These are phyloP conservation scores for Hondaea fermentalgiana DNA, from an alignment of 108 stramenopile species.

Conservation along the genomic window DNA sequence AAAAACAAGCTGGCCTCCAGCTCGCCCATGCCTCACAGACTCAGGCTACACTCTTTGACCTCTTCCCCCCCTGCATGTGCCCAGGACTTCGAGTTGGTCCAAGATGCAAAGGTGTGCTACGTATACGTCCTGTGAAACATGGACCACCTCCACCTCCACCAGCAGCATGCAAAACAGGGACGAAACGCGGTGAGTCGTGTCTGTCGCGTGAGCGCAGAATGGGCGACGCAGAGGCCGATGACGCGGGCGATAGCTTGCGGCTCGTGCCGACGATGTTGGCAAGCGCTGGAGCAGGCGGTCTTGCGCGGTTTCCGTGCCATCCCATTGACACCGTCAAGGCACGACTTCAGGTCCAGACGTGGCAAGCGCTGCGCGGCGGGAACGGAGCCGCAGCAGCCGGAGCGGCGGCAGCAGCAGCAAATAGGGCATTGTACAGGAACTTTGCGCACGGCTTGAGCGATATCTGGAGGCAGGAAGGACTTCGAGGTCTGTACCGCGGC, in stretches of 20 bases:
- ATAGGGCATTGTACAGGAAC: constrained; percentile 27
- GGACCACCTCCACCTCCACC: too few species aligned
- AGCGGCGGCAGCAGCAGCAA: too few species aligned
- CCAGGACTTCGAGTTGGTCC: too few species aligned
- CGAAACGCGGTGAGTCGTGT: too few species aligned
- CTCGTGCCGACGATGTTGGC: constrained; percentile 15
- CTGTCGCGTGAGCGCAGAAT: too few species aligned
- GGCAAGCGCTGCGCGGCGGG: constrained; percentile 18
- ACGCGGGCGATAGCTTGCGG: not conserved
- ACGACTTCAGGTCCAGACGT: constrained; percentile 36
- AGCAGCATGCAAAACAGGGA: too few species aligned
- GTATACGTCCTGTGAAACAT: too few species aligned
- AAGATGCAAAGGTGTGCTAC: too few species aligned
- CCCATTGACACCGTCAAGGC: constrained; percentile 58
- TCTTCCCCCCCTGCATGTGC: too few species aligned
- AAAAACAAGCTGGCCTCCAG: too few species aligned
- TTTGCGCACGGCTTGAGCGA: constrained; percentile 54
- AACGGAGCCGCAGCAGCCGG: not conserved
- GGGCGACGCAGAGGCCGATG: not conserved
- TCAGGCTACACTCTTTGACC: too few species aligned
- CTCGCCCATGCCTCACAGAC: too few species aligned
- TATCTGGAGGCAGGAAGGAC: constrained; percentile 68
- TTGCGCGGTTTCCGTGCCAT: constrained; percentile 48
- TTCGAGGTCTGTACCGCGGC: constrained; percentile 80
- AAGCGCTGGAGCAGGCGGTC: constrained; percentile 22